These are phyloP conservation scores for Uromyces viciae-fabae DNA, from an alignment of 1,284 basidiomycete species.

Conservation along the genomic window DNA sequence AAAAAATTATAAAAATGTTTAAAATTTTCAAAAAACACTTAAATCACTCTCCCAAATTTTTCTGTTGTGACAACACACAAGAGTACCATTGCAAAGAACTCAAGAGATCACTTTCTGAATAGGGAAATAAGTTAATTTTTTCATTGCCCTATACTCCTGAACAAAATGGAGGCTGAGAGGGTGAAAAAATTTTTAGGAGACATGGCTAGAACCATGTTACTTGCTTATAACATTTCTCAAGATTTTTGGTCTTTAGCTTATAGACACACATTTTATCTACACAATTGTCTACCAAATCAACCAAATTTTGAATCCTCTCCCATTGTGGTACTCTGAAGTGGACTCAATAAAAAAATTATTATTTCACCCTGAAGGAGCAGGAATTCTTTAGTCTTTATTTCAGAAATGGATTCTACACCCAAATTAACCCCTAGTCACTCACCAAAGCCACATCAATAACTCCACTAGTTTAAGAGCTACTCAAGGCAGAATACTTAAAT, in stretches of 20 bases:
- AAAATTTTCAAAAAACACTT: background rate
- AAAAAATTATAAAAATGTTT: background rate
- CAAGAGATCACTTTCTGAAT: background rate
- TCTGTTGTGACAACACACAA: background rate
- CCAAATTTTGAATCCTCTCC: background rate
- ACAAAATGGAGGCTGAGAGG: constrained; percentile 13
- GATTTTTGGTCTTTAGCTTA: constrained; percentile 4
- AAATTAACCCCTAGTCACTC: too few relatives aligned
- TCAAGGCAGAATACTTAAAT: too few relatives aligned
- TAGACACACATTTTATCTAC: background rate
- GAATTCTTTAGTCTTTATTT: too few relatives aligned
- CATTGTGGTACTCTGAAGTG: too few relatives aligned
- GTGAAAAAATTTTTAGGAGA: constrained; percentile 12
- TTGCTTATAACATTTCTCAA: background rate
- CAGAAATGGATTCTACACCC: too few relatives aligned
- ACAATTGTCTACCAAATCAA: background rate
- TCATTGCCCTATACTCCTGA: background rate
- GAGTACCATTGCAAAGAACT: background rate
- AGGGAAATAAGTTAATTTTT: background rate
- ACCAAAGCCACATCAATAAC: too few relatives aligned
- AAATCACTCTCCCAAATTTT: background rate
- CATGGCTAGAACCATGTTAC: background rate
- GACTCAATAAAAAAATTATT: too few relatives aligned
- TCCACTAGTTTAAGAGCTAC: too few relatives aligned
- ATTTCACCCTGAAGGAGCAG: too few relatives aligned